Conservation (phyloP, 1,284 basidiomycete genomes). For the Kwoniella shivajii region DNA sequence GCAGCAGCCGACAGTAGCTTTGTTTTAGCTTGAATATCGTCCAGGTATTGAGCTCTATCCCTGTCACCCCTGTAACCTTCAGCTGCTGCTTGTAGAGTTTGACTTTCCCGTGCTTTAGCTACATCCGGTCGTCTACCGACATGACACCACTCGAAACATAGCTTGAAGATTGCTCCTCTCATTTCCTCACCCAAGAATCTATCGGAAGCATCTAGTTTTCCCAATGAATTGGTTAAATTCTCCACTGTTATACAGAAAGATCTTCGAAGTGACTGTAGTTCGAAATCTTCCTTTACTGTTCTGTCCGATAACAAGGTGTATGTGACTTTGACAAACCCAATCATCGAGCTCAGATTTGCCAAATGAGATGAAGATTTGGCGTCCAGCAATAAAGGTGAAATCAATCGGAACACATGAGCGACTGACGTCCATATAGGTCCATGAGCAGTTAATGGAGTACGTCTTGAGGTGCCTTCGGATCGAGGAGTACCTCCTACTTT, state of each 20-base stretch:
- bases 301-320: conserved; percentile 72
- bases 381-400: conserved; percentile 74
- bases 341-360: conserved; percentile 69
- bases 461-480: conserved; percentile 46
- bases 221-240: conserved; percentile 76
- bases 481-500: conserved; percentile 19
- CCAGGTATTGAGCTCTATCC: conserved; percentile 62
- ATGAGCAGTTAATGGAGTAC: conserved; percentile 62
- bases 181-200: conserved; percentile 74
- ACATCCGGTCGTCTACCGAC: conserved; percentile 74
- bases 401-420: conserved; percentile 85
- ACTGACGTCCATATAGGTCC: conserved; percentile 84
- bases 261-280: conserved; percentile 77
- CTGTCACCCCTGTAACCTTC: conserved; percentile 57
- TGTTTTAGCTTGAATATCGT: conserved; percentile 69
- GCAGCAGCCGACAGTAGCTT: conserved; percentile 73
- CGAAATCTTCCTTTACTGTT: conserved; percentile 74
- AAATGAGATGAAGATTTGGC: conserved; percentile 70
- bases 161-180: conserved; percentile 76
- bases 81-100: conserved; percentile 72
- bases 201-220: conserved; percentile 70
- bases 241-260: conserved; percentile 90
- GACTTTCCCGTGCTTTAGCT: conserved; percentile 70
- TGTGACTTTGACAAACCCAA: conserved; percentile 83
- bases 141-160: conserved; percentile 94